These are phyloP conservation scores for Lachnellula suecica DNA, from an alignment of 2,329 filamentous ascomycete genomes.

Conservation along the genomic window DNA sequence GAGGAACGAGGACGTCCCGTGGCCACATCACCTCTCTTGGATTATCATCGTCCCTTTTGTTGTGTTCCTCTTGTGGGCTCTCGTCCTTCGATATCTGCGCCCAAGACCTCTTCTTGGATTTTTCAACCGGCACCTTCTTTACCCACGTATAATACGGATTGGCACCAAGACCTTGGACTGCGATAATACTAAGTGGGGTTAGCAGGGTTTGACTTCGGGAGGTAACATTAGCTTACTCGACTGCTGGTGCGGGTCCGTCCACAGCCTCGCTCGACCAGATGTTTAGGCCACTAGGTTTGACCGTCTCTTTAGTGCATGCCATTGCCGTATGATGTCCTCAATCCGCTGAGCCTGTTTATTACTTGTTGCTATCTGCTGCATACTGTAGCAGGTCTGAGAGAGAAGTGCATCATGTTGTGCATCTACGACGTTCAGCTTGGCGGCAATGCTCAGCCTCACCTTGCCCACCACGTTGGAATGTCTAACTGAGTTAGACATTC, in stretches of 20 bases:
- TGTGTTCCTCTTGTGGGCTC: no score
- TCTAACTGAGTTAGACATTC: no score
- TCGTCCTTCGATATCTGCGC: no score
- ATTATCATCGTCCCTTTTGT: no score
- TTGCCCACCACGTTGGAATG: no score
- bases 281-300: conserved; percentile 3
- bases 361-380: no score
- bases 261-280: conserved; percentile 6
- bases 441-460: no score
- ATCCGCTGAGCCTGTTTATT: not conserved
- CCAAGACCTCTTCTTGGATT: conserved; percentile 1
- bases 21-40: no score
- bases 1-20: conserved; percentile 15
- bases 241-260: conserved; percentile 4
- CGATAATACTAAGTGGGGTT: conserved; percentile 13
- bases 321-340: not conserved
- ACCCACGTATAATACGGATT: conserved; percentile 15
- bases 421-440: no score
- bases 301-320: conserved; percentile 7
- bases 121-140: conserved; percentile 7
- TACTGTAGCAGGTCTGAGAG: no score
- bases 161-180: conserved; percentile 17
- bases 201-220: not conserved
- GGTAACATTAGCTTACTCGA: conserved; percentile 11
- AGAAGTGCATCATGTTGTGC: no score